A percentile compares a stretch with the other conserved stretches of the same genome.
phyloP scores from a whole-genome alignment of 805 yeast genomes.

The Teunomyces tritomae region DNA sequence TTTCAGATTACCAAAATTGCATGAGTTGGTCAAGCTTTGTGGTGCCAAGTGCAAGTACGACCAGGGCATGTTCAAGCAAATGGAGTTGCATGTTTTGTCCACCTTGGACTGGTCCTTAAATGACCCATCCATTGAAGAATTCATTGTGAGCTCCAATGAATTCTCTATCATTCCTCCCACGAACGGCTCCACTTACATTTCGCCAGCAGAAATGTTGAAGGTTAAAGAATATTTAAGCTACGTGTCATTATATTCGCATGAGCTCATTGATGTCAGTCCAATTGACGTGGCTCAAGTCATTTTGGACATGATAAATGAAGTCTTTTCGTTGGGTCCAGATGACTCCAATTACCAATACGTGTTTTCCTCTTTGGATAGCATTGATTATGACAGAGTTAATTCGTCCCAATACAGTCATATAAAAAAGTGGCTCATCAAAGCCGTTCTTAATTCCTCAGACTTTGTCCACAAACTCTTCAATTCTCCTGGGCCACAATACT shows the following conservation, averaged over 20 bases:
- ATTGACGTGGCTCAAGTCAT: slow-evolving; percentile 30
- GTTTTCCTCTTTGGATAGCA: neutral
- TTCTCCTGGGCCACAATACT: slow-evolving; percentile 28
- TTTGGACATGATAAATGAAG: slow-evolving; percentile 20
- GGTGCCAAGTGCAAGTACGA: slow-evolving; percentile 57
- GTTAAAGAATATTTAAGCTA: slow-evolving; percentile 52
- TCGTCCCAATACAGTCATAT: slow-evolving; percentile 13
- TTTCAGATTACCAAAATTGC: slow-evolving; percentile 68
- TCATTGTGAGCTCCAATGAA: slow-evolving; percentile 33
- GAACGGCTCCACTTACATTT: neutral
- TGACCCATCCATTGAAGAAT: slow-evolving; percentile 53
- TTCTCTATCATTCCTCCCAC: slow-evolving; percentile 7
- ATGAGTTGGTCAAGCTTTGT: slow-evolving; percentile 70
- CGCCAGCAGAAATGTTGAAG: slow-evolving; percentile 35
- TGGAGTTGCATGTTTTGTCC: slow-evolving; percentile 72
- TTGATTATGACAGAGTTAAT: neutral
- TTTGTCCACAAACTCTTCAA: slow-evolving; percentile 25
- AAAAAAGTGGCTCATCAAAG: slow-evolving; percentile 24
- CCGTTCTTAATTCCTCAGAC: slow-evolving; percentile 28
- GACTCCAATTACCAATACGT: slow-evolving; percentile 9
- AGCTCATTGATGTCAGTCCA: slow-evolving; percentile 36
- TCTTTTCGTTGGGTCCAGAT: slow-evolving; percentile 9
- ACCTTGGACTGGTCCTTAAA: slow-evolving; percentile 72
- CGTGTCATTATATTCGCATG: slow-evolving; percentile 46
- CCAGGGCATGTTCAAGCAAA: slow-evolving; percentile 51